Percentiles rank a stretch among this genome's conserved stretches.
Evolutionary conservation across 1,139 yeast species (phyloP).

Genomic region (Hyphopichia burtonii): DNA sequence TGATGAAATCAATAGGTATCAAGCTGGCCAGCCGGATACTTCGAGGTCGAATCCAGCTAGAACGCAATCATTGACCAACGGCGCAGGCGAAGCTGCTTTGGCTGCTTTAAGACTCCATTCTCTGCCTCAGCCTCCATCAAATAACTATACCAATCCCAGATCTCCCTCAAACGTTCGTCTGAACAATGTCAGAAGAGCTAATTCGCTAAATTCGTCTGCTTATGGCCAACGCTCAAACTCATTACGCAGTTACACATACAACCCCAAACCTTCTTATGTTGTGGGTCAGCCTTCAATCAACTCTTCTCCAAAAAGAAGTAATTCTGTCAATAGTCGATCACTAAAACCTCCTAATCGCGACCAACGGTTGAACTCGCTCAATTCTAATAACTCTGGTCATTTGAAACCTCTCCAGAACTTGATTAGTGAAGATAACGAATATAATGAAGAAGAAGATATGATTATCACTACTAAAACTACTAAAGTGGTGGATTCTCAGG

Average conservation of each 20-base stretch:
- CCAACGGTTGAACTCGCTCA: slow-evolving; percentile 6
- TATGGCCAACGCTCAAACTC: slow-evolving; percentile 27
- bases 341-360: not conserved
- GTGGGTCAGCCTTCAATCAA: slow-evolving; percentile 22
- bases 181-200: slow-evolving; percentile 5
- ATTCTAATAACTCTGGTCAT: slow-evolving; percentile 2
- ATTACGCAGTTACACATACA: slow-evolving; percentile 35
- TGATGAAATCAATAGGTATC: slow-evolving; percentile 29
- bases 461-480: slow-evolving; percentile 45
- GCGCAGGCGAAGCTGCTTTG: slow-evolving; percentile 45
- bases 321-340: not conserved
- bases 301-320: slow-evolving; percentile 2
- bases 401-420: slow-evolving; percentile 2
- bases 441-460: slow-evolving; percentile 21
- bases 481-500: slow-evolving; percentile 42
- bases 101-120: slow-evolving; percentile 42
- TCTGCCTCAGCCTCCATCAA: slow-evolving; percentile 8
- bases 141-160: slow-evolving; percentile 8
- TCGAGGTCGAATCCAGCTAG: slow-evolving; percentile 7
- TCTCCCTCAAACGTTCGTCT: not conserved
- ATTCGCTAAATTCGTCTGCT: slow-evolving; percentile 12
- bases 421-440: slow-evolving; percentile 13
- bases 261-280: slow-evolving; percentile 42
- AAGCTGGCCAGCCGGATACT: not conserved
- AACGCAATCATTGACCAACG: slow-evolving; percentile 23